A percentile compares a stretch with the other conserved stretches of the same genome.
Conservation (phyloP, 805 yeast species). For the Barnettozyma californica region DNA sequence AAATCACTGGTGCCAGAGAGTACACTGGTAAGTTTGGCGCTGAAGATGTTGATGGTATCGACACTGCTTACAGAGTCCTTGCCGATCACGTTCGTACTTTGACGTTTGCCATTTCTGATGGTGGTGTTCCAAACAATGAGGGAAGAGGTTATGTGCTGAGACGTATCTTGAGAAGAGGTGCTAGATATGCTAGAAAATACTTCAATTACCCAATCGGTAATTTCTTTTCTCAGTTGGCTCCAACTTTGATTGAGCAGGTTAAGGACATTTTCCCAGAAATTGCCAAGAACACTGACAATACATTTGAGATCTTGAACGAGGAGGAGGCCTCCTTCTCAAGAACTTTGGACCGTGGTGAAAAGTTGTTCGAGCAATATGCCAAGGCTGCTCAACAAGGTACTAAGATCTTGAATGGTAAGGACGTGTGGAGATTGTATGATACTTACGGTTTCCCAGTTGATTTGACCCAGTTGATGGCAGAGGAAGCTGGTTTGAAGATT, state of each 20-base stretch:
- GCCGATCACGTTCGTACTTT: conserved; percentile 98
- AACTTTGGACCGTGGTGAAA: conserved; percentile 97
- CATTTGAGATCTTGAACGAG: conserved; percentile 89
- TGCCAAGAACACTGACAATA: conserved; percentile 58
- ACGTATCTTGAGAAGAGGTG: conserved; percentile 96
- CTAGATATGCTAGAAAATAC: conserved; percentile 93
- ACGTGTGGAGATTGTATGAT: conserved; percentile 97
- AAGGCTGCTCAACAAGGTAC: conserved; percentile 68
- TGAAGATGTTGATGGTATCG: conserved; percentile 91
- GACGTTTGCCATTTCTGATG: conserved; percentile 94
- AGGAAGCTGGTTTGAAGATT: conserved; percentile 88
- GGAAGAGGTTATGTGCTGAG: conserved; percentile 98
- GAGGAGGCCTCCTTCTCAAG: conserved; percentile 94
- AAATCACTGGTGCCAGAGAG: conserved; percentile 87
- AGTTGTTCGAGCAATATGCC: conserved; percentile 90
- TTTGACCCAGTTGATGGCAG: conserved; percentile 96
- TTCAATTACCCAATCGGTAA: conserved; percentile 93
- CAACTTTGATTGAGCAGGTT: conserved; percentile 87
- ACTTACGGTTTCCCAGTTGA: conserved; percentile 99
- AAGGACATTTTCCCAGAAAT: conserved; percentile 90
- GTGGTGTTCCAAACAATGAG: conserved; percentile 98
- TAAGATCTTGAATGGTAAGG: conserved; percentile 81
- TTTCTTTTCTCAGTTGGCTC: conserved; percentile 88
- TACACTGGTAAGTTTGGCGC: conserved; percentile 90
- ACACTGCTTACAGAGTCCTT: conserved; percentile 95